Base-by-base conservation (phyloP, 306 rosid genomes). In the Crataegus laevigata region DNA sequence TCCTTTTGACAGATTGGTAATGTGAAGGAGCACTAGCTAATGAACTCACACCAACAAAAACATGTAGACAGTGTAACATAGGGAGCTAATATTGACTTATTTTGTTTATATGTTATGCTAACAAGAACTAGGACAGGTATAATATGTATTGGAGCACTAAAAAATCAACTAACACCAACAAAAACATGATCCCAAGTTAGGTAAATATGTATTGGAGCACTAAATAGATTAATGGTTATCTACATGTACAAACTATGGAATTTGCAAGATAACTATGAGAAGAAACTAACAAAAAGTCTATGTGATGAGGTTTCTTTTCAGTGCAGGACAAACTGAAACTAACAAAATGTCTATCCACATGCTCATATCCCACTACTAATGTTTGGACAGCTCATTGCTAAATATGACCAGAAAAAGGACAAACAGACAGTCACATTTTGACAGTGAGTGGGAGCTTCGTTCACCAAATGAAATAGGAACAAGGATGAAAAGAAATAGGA, bases 321-420 rank as follows among this genome's bases (percentile, higher is more conserved):
- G 3, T n/a, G 71, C 19, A 26, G 25, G 34, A 60, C 28, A 36
- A n/a, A n/a, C n/a, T n/a, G n/a, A n/a, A n/a, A n/a, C n/a, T n/a
- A n/a, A n/a, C n/a, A n/a, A n/a, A n/a, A 15, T 12, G 52, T 24
- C 32, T 36, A 13, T 38, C 72, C 83, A 34, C 74, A 73, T 9
- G 78, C 76, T 29, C 15, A 22, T 65, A 25, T 64, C 72, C 81
- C 83, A 81, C 80, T 79, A 73, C 12, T 69, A 38, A 19, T 28
- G 61, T 69, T 47, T 42, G 55, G 28, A 17, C 74, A 18, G 28
- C 25, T 40, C 21, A 66, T 17, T 28, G 25, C 13, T 69, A 13
- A 69, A 69, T 59, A 69, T 69, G 10, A 26, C 3, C 81, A 62
- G 13, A 43, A 66, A n/a, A 68, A 78, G 19, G 79, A 80, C 76